A percentile compares a stretch with the other conserved stretches of the same genome.
These are phyloP conservation scores for Fusarium sp. DNA, from an alignment of 2,329 filamentous ascomycete genomes.

Conservation along the genomic window DNA sequence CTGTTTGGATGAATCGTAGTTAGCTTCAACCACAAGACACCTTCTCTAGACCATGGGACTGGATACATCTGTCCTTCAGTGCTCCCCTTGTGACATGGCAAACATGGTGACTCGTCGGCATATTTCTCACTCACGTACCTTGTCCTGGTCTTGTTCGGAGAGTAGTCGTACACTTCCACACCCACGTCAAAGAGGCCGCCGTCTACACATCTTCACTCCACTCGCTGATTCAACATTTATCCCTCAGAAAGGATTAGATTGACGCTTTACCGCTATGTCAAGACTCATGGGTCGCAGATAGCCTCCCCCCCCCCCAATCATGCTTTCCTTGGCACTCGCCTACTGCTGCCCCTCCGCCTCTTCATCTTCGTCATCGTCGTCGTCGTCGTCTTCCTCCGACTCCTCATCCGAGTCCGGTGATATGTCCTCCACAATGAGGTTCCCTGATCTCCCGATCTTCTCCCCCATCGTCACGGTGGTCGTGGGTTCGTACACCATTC, in stretches of 20 bases:
- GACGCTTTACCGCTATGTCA: conserved; percentile 28
- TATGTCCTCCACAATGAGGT: conserved; percentile 84
- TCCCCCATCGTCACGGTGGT: conserved; percentile 73
- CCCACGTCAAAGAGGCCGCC: neutral
- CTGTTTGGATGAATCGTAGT: neutral
- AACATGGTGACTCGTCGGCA: neutral
- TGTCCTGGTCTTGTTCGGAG: neutral
- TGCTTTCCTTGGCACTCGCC: conserved; percentile 12
- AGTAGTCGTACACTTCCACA: neutral
- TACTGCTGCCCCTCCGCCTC: conserved; percentile 36
- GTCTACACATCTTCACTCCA: neutral
- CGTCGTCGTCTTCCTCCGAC: conserved; percentile 45
- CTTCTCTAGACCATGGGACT: neutral
- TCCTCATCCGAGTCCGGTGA: conserved; percentile 50
- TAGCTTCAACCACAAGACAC: neutral
- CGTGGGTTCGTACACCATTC: conserved; percentile 80
- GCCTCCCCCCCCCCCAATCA: conserved; percentile 4
- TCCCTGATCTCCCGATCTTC: conserved; percentile 83
- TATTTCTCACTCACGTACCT: neutral
- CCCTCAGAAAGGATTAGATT: neutral
- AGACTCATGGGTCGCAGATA: conserved; percentile 6
- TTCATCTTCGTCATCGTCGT: conserved; percentile 38
- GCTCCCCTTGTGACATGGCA: neutral
- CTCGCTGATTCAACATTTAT: neutral
- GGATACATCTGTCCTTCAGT: neutral